Conservation (phyloP, 768 basidiomycete genomes). For the Crucibulum laeve region DNA sequence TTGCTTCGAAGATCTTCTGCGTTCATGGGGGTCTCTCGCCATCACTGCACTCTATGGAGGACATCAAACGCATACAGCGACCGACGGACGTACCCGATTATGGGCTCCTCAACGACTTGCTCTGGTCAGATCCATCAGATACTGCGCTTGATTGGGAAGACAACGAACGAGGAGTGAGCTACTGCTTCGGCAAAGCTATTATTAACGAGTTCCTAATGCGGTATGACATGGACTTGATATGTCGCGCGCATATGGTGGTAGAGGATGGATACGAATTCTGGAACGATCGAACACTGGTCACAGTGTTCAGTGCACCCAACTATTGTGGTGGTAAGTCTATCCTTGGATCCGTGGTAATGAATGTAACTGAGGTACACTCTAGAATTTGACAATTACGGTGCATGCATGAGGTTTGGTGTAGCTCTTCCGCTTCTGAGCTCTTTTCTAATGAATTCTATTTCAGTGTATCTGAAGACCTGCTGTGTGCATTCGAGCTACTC, state of each 20-base stretch:
- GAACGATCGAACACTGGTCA: conserved; percentile 97
- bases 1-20: conserved; percentile 99
- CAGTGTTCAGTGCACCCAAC: conserved; percentile 97
- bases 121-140: conserved; percentile 98
- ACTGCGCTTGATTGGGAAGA: conserved; percentile 99
- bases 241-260: conserved; percentile 99
- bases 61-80: conserved; percentile 95
- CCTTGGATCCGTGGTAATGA: conserved; percentile 5
- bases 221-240: conserved; percentile 99
- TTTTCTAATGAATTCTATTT: conserved; percentile 8
- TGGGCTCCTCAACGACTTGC: conserved; percentile 91
- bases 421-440: conserved; percentile 3
- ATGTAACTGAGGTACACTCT: conserved; percentile 13
- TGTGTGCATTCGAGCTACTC: conserved; percentile 96
- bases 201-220: conserved; percentile 94
- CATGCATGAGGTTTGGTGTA: conserved; percentile 78
- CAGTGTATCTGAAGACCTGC: conserved; percentile 93
- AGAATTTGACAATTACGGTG: conserved; percentile 96
- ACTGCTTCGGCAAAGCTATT: conserved; percentile 97
- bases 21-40: conserved; percentile 96
- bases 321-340: conserved; percentile 85
- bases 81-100: conserved; percentile 99
- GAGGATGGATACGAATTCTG: conserved; percentile 99
- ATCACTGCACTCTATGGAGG: conserved; percentile 93
- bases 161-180: conserved; percentile 97